Base-by-base conservation (phyloP, 75 land plant genomes). In the Isoetes taiwanensis region DNA sequence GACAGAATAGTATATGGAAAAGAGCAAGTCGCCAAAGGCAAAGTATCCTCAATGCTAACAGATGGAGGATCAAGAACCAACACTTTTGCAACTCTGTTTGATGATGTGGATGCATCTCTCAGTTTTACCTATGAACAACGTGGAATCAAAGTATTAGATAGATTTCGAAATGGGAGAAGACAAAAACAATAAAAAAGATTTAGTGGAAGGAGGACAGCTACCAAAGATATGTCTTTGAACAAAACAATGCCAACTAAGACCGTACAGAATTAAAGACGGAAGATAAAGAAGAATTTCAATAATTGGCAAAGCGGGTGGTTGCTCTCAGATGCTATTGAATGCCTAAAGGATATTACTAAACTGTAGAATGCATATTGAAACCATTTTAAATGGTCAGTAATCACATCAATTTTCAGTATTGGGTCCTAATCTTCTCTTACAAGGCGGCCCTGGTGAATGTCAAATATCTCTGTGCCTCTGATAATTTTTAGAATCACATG, bases 31-130 rank as follows among this genome's bases (percentile, higher is more conserved):
- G 28, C 28, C 14, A 9, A 20, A 14, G 29, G 32, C 56, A 29
- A n/a, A 1, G 30, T 3, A 37, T 28, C 6, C 54, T 52, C 23
- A 5, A 6, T 21, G 5, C 6, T 21, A 11, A 37, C 48, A 20
- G 6, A 48, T 8, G 87, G 86, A 60, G 78, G 80, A 60, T 86
- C 87, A 32, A 86, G 53, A 33, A 71, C 87, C 27, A 83, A 43
- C 43, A 67, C 73, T 60, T 76, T 79, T 2, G 65, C 97, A 60
- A 84, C 57, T 56, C 93, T 82, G 17, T 68, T 62, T 2, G 74
- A 64, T 2, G 76, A 80, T 19, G 72, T 77, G 46, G 66, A 67
- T 30, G 55, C 29, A 66, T 90, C 73, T 43, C 54, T 79, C 37
- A 90, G 59, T 10, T 73, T 53, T 25, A 85, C 81, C 88, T 84